Conservation (phyloP, 805 yeast genomes). For the Wickerhamia fluorescens region DNA sequence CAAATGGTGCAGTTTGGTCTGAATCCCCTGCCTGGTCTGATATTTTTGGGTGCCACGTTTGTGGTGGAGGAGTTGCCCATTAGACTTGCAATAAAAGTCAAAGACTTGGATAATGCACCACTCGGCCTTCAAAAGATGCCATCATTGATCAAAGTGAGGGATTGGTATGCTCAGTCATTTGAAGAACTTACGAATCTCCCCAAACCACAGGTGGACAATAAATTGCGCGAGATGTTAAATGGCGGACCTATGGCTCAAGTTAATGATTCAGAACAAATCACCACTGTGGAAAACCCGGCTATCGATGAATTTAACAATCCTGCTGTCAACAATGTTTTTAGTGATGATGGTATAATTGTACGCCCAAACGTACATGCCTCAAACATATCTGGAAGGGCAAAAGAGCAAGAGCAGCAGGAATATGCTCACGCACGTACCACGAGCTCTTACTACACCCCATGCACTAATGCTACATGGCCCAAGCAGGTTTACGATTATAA, state of each 20-base stretch:
- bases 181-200: slow-evolving; percentile 68
- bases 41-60: slow-evolving; percentile 78
- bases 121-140: slow-evolving; percentile 67
- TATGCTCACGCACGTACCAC: slow-evolving; percentile 5
- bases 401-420: slow-evolving; percentile 2
- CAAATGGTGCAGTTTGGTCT: slow-evolving; percentile 93
- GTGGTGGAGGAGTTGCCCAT: slow-evolving; percentile 83
- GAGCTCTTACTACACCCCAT: slow-evolving; percentile 42
- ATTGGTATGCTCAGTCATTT: slow-evolving; percentile 90
- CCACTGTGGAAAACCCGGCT: slow-evolving; percentile 17
- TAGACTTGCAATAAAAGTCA: slow-evolving; percentile 76
- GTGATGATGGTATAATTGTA: slow-evolving; percentile 48
- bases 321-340: slow-evolving; percentile 32
- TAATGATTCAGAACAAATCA: slow-evolving; percentile 4
- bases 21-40: slow-evolving; percentile 66
- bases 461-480: slow-evolving; percentile 58
- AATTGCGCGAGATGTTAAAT: slow-evolving; percentile 31
- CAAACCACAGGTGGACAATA: slow-evolving; percentile 45
- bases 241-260: slow-evolving; percentile 5
- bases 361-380: slow-evolving; percentile 6
- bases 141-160: slow-evolving; percentile 64
- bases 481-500: slow-evolving; percentile 68
- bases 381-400: slow-evolving; percentile 1
- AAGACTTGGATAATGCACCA: slow-evolving; percentile 77
- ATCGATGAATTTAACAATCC: slow-evolving; percentile 24